A percentile compares a stretch with the other conserved stretches of the same genome.
These are phyloP conservation scores for Cornus florida DNA, from an alignment of 148 eudicot genomes.

Conservation along the genomic window DNA sequence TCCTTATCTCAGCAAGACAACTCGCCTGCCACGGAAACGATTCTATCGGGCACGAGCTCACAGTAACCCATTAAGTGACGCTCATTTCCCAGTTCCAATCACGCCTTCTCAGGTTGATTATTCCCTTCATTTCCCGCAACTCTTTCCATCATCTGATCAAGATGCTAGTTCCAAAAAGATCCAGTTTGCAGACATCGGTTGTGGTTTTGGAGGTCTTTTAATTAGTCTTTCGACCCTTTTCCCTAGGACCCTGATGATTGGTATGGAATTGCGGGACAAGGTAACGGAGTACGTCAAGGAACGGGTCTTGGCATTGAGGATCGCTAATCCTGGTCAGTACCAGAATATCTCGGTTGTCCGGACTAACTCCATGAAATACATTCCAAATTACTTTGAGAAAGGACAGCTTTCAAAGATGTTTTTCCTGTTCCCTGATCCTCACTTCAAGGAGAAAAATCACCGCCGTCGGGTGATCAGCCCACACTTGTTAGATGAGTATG, in stretches of 20 bases:
- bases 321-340: slow-evolving; percentile 68
- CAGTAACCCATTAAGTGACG: slow-evolving; percentile 92
- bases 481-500: slow-evolving; percentile 82
- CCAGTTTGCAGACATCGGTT: slow-evolving; percentile 90
- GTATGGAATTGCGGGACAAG: slow-evolving; percentile 96
- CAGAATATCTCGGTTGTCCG: slow-evolving; percentile 79
- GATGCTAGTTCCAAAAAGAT: slow-evolving; percentile 39
- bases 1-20: slow-evolving; percentile 62
- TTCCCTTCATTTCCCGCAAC: slow-evolving; percentile 60
- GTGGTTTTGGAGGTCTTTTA: slow-evolving; percentile 94
- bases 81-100: slow-evolving; percentile 87
- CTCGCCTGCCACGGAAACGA: slow-evolving; percentile 82
- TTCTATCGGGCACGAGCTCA: slow-evolving; percentile 95
- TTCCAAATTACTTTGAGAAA: slow-evolving; percentile 85
- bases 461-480: slow-evolving; percentile 82
- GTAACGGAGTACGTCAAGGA: slow-evolving; percentile 94
- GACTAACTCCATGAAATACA: slow-evolving; percentile 97
- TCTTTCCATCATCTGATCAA: slow-evolving; percentile 38
- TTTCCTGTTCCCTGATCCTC: slow-evolving; percentile 94
- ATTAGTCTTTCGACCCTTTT: slow-evolving; percentile 75
- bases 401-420: slow-evolving; percentile 89
- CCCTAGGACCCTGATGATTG: slow-evolving; percentile 83
- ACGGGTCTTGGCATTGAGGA: slow-evolving; percentile 65
- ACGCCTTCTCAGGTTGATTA: slow-evolving; percentile 80
- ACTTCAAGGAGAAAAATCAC: slow-evolving; percentile 95